Conservation (phyloP, 495 filamentous ascomycete genomes). For the Hypoxylon cercidicola region DNA sequence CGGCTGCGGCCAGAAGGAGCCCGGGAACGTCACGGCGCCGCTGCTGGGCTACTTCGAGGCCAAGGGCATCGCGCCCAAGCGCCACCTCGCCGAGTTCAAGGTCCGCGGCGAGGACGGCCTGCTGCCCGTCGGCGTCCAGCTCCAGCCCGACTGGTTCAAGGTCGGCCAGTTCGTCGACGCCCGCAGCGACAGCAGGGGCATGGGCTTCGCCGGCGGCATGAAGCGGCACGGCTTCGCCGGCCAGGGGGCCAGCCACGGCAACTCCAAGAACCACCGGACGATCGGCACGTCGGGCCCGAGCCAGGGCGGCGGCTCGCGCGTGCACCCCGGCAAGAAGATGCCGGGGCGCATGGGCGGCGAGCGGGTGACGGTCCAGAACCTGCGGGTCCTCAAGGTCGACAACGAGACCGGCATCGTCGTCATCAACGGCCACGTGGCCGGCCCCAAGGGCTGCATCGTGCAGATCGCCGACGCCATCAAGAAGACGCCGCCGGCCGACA, state of each 20-base stretch:
- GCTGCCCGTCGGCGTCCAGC: slow-evolving; percentile 73
- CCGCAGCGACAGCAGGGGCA: slow-evolving; percentile 78
- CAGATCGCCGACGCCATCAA: slow-evolving; percentile 91
- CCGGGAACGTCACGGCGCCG: slow-evolving; percentile 79
- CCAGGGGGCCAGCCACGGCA: slow-evolving; percentile 93
- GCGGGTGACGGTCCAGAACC: slow-evolving; percentile 86
- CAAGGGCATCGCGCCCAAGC: slow-evolving; percentile 81
- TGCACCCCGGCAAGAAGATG: slow-evolving; percentile 97
- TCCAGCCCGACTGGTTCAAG: slow-evolving; percentile 86
- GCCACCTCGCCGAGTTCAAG: slow-evolving; percentile 84
- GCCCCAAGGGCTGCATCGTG: slow-evolving; percentile 84
- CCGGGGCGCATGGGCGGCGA: slow-evolving; percentile 92
- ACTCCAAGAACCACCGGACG: slow-evolving; percentile 87
- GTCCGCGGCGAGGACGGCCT: slow-evolving; percentile 78
- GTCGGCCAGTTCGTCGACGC: slow-evolving; percentile 93
- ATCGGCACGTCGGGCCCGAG: slow-evolving; percentile 87
- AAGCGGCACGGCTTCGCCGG: slow-evolving; percentile 89
- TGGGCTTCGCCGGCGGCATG: slow-evolving; percentile 97
- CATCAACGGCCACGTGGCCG: slow-evolving; percentile 83
- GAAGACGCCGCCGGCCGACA: slow-evolving; percentile 79
- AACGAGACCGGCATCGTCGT: slow-evolving; percentile 85
- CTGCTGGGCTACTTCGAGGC: slow-evolving; percentile 86
- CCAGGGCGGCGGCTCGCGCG: slow-evolving; percentile 91
- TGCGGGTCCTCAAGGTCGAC: slow-evolving; percentile 89
- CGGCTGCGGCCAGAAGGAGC: slow-evolving; percentile 79